Evolutionary conservation across 768 basidiomycete genomes (phyloP), one percentile per base, ranked within the genome.

Genomic region (Tremella yokohamensis): DNA sequence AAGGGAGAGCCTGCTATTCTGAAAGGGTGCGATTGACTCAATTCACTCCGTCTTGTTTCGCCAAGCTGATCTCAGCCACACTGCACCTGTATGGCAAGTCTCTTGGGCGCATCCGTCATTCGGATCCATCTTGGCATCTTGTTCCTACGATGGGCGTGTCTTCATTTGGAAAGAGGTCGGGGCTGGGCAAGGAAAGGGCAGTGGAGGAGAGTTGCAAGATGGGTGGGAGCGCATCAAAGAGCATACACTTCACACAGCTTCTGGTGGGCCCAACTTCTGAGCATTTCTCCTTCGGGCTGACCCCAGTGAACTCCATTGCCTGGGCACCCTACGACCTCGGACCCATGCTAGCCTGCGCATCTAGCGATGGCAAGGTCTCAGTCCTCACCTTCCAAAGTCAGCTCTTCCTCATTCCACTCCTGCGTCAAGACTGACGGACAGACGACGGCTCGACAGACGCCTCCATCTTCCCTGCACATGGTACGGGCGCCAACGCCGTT

Each of bases 301-400:
- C 42, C 19, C 45, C 58, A 94, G 94, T 98, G 49, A 99, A 99
- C 79, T 93, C 93, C 0, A 87, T 98, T 19, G 90, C 90, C 0
- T 99, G 96, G 96, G 94, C 94, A n/a, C 92, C 96, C 1, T 92
- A 96, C 67, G 94, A 98, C 74, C 84, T 97, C 13, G 96, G 94
- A 34, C 90, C 96, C 0, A 93, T 97, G 62, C 82, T 98, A 40
- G 94, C 91, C 3, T 99, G 96, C 72, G 94, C 94, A 1, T 93
- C 90, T 19, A 94, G 90, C 0, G 96, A 99, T 76, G 93, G 94
- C 62, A 94, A 93, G 75, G 83, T 99, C 40, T 98, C 94, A 8
- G 92, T 99, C 38, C 80, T 99, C 54, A 88, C 88, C 7, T 98
- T 98, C 81, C 93, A 96, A 84, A 90, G 92, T 92, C 58, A 48